Base-by-base conservation (phyloP, 306 rosid genomes). In the Fragaria vesca region DNA sequence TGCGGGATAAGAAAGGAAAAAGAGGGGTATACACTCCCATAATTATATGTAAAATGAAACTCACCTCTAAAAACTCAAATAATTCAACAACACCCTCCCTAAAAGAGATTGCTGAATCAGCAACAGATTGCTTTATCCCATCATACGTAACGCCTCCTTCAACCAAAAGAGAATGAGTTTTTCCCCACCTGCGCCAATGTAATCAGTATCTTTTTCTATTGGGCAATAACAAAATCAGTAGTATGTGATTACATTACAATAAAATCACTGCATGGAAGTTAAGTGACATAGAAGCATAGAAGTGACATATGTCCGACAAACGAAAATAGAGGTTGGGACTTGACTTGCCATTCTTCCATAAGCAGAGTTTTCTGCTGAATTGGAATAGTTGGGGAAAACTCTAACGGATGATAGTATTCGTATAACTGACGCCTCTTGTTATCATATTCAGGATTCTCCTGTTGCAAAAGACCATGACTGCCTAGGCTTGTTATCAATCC, bases 51-150 rank as follows among this genome's bases (percentile, higher is more conserved):
- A 50, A 68, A 52, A 69, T 65, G 45, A 69, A 50, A 63, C 24
- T 42, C 81, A 88, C 98, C 93, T 89, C 97, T 82, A 94, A 80
- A 85, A 85, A 81, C 81, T 94, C 95, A 80, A 92, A 92, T 75
- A 94, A 83, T 80, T 92, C 93, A 8, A 73, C 79, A 63, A 94
- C 98, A 76, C 97, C 97, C 83, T 94, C 97, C 88, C 98, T 89
- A 79, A 94, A 94, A 79, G 97, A 92, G 83, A 94, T 90, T 66
- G 83, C 78, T 57, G 93, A 86, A 79, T 86, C 69, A 72, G 97
- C 87, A 73, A 94, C 97, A 2, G 97, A 94, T 61, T 89, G 86
- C 90, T 79, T 87, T 72, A 94, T 92, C 8, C 92, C 80, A 13
- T 89, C 92, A 71, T 81, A 87, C 32, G 97, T 85, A 66, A 94